Conservation (phyloP, 1,139 yeast genomes). For the Zygoascus hellenicus region DNA sequence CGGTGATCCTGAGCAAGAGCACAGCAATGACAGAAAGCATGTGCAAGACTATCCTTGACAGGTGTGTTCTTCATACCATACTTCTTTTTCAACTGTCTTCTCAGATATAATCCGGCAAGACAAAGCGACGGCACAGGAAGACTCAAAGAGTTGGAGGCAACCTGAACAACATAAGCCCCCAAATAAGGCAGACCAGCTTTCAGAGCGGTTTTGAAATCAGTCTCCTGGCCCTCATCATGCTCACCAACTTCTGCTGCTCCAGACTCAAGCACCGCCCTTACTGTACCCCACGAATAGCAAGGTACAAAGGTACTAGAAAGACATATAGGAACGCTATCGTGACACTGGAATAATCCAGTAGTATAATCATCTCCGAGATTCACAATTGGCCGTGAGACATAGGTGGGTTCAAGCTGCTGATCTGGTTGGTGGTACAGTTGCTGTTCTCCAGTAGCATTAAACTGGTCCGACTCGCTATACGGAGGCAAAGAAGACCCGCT, state of each 20-base stretch:
- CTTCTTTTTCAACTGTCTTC: conserved; percentile 14
- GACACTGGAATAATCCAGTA: conserved; percentile 19
- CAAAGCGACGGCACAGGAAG: conserved; percentile 5
- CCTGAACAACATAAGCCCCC: conserved; percentile 5
- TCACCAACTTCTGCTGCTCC: conserved; percentile 6
- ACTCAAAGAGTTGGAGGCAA: conserved; percentile 7
- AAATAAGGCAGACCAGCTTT: conserved; percentile 14
- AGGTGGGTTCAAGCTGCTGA: conserved; percentile 1
- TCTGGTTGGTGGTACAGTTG: conserved; percentile 6
- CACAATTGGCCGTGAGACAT: background rate
- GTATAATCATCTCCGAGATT: conserved; percentile 12
- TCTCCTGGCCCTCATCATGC: conserved; percentile 11
- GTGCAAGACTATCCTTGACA: conserved; percentile 13
- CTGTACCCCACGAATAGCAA: conserved; percentile 18
- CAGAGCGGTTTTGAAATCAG: conserved; percentile 8
- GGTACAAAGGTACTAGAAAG: conserved; percentile 14
- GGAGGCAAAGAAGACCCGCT: conserved; percentile 1
- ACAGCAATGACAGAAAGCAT: conserved; percentile 16
- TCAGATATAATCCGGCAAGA: conserved; percentile 15
- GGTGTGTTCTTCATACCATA: conserved; percentile 13
- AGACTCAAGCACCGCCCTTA: conserved; percentile 11
- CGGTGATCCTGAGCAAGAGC: conserved; percentile 23
- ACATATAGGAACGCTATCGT: conserved; percentile 10
- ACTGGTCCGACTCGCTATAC: conserved; percentile 5
- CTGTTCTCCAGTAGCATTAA: conserved; percentile 3